These are phyloP conservation scores for Mortierella sp. DNA, from an alignment of 371 early-diverging fungal species.

Conservation along the genomic window DNA sequence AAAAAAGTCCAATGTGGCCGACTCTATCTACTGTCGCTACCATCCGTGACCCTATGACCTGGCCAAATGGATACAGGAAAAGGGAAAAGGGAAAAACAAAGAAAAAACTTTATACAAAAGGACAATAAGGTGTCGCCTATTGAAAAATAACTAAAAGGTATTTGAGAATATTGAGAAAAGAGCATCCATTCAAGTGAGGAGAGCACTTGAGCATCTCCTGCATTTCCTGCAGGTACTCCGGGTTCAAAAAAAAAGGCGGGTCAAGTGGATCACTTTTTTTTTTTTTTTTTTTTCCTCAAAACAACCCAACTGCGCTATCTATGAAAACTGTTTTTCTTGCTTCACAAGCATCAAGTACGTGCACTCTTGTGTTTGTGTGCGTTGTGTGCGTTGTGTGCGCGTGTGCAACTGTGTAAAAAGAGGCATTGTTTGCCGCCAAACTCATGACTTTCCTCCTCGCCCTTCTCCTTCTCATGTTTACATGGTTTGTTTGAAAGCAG, in stretches of 20 bases:
- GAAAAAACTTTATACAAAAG: neutral
- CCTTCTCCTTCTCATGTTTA: neutral
- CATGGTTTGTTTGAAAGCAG: neutral
- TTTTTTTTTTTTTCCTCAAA: too few species aligned
- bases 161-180: neutral
- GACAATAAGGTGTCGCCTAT: neutral
- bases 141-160: neutral
- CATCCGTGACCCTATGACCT: neutral
- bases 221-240: neutral
- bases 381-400: too few species aligned
- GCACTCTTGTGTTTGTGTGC: too few species aligned
- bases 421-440: conserved; percentile 1
- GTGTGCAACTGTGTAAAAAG: too few species aligned
- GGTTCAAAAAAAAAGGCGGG: neutral
- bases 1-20: too few species aligned
- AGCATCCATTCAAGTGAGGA: neutral
- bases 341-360: too few species aligned
- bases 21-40: neutral
- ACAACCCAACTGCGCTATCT: too few species aligned
- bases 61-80: too few species aligned
- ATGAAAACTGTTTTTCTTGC: too few species aligned
- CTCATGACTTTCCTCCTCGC: neutral
- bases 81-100: neutral
- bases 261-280: neutral
- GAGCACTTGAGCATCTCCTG: neutral